phyloP scores from a whole-genome alignment of 306 rosid genomes.

The Luffa acutangula region DNA sequence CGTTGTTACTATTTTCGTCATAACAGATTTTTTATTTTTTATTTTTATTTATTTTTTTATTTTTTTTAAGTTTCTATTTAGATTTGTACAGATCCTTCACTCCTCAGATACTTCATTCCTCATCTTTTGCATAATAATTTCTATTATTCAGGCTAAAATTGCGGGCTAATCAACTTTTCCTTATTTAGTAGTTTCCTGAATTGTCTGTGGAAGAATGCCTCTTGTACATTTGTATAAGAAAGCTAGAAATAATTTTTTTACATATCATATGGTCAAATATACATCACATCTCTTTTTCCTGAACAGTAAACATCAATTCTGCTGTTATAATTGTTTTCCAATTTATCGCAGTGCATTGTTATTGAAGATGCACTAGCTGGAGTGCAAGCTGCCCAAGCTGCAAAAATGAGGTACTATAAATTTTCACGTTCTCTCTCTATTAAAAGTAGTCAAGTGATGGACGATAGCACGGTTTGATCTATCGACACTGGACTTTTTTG shows the following conservation, averaged over 20 bases:
- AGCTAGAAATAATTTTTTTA: not conserved
- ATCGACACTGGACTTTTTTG: not conserved
- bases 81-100: too few species aligned
- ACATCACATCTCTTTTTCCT: not conserved
- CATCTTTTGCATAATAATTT: not conserved
- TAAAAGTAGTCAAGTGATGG: not conserved
- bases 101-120: not conserved
- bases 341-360: slow-evolving; percentile 63
- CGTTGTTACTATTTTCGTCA: too few species aligned
- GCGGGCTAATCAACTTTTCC: not conserved
- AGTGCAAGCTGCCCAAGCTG: slow-evolving; percentile 94
- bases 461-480: not conserved
- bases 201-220: not conserved
- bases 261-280: not conserved
- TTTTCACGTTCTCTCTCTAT: not conserved
- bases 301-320: slow-evolving; percentile 8
- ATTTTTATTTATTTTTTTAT: too few species aligned
- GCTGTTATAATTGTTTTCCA: slow-evolving; percentile 6
- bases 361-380: slow-evolving; percentile 97
- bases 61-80: too few species aligned
- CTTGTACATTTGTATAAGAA: not conserved
- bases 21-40: too few species aligned
- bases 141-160: not conserved
- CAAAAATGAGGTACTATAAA: slow-evolving; percentile 67
- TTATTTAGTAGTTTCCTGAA: not conserved